These are phyloP conservation scores for Lactifluus piperatus DNA, from an alignment of 768 basidiomycete genomes.

Conservation along the genomic window DNA sequence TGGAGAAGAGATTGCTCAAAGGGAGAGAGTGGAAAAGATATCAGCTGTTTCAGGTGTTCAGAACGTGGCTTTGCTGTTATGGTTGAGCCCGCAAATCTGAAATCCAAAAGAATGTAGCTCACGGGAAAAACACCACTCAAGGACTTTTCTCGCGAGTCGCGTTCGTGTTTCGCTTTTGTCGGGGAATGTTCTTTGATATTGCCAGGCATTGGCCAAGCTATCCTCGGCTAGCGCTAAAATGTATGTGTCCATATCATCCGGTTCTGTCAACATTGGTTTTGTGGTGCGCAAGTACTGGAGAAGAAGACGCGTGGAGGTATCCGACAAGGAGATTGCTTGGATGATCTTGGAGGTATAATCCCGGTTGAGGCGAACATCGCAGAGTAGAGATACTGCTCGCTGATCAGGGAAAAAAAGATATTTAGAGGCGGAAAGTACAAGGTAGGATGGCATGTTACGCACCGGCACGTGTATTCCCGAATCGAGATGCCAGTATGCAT, in stretches of 20 bases:
- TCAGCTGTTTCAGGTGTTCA: conserved; percentile 47
- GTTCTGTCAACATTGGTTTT: conserved; percentile 61
- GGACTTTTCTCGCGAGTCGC: conserved; percentile 46
- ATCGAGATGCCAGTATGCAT: conserved; percentile 82
- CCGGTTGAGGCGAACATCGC: conserved; percentile 63
- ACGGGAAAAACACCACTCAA: conserved; percentile 68
- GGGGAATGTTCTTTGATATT: conserved; percentile 60
- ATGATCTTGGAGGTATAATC: conserved; percentile 76
- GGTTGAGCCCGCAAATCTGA: not conserved
- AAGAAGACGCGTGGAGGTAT: conserved; percentile 45
- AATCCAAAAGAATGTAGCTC: conserved; percentile 27
- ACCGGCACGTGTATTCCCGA: conserved; percentile 57
- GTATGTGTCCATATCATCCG: conserved; percentile 64
- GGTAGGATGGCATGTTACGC: conserved; percentile 26
- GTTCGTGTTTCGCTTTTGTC: conserved; percentile 47
- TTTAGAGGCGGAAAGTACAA: not conserved
- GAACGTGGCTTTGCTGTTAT: conserved; percentile 29
- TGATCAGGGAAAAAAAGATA: conserved; percentile 23
- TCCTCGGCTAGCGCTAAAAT: conserved; percentile 55
- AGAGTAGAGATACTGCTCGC: conserved; percentile 65
- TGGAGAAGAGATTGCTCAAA: conserved; percentile 57
- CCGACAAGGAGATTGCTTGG: conserved; percentile 45
- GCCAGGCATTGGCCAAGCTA: conserved; percentile 66
- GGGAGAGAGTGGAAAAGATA: conserved; percentile 54
- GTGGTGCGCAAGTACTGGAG: conserved; percentile 69